These are phyloP conservation scores for Magnusiomyces tetraspermus DNA, from an alignment of 1,139 yeast species.

Conservation along the genomic window DNA sequence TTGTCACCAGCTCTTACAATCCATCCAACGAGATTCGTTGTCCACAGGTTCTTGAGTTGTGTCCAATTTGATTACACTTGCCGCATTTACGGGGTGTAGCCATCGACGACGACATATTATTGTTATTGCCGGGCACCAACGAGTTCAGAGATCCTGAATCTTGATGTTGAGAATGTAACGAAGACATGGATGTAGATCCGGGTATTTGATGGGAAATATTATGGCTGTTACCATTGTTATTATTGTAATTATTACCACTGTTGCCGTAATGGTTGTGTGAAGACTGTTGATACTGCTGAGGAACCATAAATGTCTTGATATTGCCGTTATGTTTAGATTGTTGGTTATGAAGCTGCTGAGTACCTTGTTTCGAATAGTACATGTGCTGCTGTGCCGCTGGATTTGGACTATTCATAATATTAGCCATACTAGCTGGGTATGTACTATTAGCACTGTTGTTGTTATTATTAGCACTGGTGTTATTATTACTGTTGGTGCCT, in stretches of 20 bases:
- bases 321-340: too few relatives aligned
- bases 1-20: conserved; percentile 3
- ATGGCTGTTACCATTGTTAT: background rate
- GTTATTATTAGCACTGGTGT: background rate
- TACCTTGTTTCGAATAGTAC: background rate
- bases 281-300: background rate
- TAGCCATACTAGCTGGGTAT: background rate
- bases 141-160: too few relatives aligned
- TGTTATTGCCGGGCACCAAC: background rate
- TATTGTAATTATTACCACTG: background rate
- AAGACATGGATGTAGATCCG: background rate
- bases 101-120: background rate
- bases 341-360: too few relatives aligned
- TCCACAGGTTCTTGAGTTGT: conserved; percentile 15
- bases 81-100: conserved; percentile 13
- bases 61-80: conserved; percentile 15
- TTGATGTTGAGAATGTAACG: too few relatives aligned
- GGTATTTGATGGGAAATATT: background rate
- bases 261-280: background rate
- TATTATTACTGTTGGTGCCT: background rate
- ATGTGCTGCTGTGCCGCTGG: background rate
- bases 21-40: conserved; percentile 14
- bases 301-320: too few relatives aligned
- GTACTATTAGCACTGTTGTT: background rate
- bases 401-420: background rate